Conservation (phyloP, 163 green algal species). For the Scenedesmus sp. region DNA sequence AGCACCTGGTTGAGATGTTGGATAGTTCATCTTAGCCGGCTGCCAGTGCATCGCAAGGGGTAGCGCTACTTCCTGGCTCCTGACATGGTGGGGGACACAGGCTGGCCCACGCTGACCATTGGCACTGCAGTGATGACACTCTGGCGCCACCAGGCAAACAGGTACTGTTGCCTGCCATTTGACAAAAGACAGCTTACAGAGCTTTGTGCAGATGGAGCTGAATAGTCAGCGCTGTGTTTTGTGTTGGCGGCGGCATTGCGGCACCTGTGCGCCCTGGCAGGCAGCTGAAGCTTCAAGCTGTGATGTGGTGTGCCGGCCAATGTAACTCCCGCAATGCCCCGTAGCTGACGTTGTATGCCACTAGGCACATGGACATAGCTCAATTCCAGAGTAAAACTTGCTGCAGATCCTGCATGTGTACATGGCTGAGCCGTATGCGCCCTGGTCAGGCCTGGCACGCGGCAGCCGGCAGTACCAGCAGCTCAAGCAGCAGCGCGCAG, state of each 20-base stretch:
- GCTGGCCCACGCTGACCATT: conserved; percentile 67
- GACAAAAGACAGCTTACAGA: neutral
- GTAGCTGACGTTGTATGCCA: too few relatives aligned
- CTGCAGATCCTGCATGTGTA: conserved; percentile 75
- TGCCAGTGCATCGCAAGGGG: conserved; percentile 65
- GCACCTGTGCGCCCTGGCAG: neutral
- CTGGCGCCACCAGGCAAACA: neutral
- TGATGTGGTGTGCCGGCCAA: neutral
- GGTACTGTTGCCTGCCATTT: neutral
- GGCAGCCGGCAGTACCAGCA: conserved; percentile 63
- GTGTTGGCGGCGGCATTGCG: too few relatives aligned
- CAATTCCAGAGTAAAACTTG: too few relatives aligned
- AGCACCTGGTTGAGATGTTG: too few relatives aligned
- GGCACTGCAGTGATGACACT: conserved; percentile 67
- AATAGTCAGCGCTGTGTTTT: too few relatives aligned
- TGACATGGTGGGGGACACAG: conserved; percentile 36
- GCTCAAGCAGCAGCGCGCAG: conserved; percentile 71
- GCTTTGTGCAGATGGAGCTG: neutral
- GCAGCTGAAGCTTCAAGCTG: neutral
- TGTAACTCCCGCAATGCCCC: too few relatives aligned
- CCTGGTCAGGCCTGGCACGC: conserved; percentile 72
- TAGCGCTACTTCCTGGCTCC: conserved; percentile 49
- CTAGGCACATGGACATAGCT: too few relatives aligned
- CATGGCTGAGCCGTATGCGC: conserved; percentile 74
- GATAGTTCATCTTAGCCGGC: neutral